Evolutionary conservation across 768 basidiomycete species (phyloP).

Genomic region (Suillus clintonianus): DNA sequence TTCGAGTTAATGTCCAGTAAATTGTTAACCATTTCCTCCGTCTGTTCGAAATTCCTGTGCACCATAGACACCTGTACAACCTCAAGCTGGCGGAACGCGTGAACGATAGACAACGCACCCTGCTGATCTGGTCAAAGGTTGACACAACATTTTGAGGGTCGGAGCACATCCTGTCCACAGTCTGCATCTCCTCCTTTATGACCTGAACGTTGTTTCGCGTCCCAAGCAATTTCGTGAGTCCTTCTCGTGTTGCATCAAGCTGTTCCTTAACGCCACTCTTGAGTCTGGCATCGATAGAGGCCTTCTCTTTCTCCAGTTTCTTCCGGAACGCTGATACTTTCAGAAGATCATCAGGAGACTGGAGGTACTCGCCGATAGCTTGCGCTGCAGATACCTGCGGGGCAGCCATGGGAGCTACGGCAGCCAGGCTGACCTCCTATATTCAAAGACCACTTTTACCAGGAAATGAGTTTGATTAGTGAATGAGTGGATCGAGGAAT

Average conservation of each 20-base stretch:
- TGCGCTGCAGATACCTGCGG: conserved; percentile 75
- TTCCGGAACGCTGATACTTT: conserved; percentile 89
- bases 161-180: conserved; percentile 72
- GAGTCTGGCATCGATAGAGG: conserved; percentile 87
- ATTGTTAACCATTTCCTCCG: conserved; percentile 94
- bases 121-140: conserved; percentile 94
- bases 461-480: background rate
- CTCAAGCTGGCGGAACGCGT: background rate
- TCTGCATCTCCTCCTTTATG: conserved; percentile 84
- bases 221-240: conserved; percentile 76
- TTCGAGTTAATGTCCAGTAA: conserved; percentile 89
- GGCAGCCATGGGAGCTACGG: conserved; percentile 27
- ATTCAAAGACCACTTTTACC: background rate
- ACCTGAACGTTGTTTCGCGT: conserved; percentile 78
- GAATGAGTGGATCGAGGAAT: background rate
- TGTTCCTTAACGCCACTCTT: conserved; percentile 93
- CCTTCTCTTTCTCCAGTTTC: conserved; percentile 95
- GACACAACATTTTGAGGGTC: conserved; percentile 77
- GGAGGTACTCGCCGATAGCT: conserved; percentile 86
- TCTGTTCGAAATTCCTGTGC: conserved; percentile 92
- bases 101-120: conserved; percentile 52
- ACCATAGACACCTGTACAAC: conserved; percentile 89
- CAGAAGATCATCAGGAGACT: conserved; percentile 89
- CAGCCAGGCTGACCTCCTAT: background rate
- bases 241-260: conserved; percentile 86